phyloP scores from a whole-genome alignment of 495 filamentous ascomycete species.

The Tuber indicum region DNA sequence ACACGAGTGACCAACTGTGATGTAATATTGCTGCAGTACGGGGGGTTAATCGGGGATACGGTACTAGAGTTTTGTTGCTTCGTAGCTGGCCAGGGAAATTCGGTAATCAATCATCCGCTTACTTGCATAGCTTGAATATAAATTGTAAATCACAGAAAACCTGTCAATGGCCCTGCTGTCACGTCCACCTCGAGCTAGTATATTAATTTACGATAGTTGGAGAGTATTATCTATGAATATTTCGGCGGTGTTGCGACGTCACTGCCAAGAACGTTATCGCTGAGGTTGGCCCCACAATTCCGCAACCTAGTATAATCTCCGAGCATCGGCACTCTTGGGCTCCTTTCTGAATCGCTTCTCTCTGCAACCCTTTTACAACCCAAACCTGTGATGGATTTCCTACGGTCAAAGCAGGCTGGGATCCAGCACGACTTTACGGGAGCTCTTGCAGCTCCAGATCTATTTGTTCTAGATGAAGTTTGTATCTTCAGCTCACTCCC shows the following conservation, averaged over 20 bases:
- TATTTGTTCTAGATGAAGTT: constrained; percentile 79
- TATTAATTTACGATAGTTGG: neutral
- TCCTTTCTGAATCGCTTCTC: neutral
- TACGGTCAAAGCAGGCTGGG: constrained; percentile 87
- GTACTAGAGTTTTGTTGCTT: neutral
- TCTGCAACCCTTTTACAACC: neutral
- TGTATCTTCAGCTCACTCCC: constrained; percentile 26
- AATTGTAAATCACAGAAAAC: neutral
- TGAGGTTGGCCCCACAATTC: constrained; percentile 13
- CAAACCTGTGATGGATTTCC: constrained; percentile 49
- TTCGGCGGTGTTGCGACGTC: constrained; percentile 16
- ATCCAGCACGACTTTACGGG: constrained; percentile 64
- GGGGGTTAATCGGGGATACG: neutral
- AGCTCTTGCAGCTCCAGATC: constrained; percentile 64
- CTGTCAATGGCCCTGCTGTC: neutral
- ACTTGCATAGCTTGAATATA: neutral
- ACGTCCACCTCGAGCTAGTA: neutral
- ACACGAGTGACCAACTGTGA: neutral
- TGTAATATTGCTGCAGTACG: neutral
- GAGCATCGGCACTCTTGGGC: neutral
- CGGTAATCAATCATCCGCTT: neutral
- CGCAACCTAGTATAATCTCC: neutral
- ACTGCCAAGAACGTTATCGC: constrained; percentile 21
- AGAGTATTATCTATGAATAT: neutral
- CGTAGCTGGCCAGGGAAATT: neutral